These are phyloP conservation scores for Syzygium grande DNA, from an alignment of 345 rosid species.

Conservation along the genomic window DNA sequence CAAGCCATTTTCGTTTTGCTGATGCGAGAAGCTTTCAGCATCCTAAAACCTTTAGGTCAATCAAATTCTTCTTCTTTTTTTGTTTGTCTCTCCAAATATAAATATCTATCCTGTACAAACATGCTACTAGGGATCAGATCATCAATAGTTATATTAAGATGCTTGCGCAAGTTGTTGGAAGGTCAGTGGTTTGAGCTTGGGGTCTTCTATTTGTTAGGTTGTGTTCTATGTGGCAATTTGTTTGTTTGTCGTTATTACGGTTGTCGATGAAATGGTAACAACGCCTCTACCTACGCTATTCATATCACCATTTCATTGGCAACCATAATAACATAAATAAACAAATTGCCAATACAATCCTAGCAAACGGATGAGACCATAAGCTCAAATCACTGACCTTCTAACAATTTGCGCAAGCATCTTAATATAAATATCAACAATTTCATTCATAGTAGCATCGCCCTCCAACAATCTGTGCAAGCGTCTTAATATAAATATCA, in stretches of 20 bases:
- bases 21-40: not conserved
- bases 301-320: not conserved
- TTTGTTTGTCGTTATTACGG: not conserved
- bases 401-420: not conserved
- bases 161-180: not conserved
- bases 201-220: constrained; percentile 48
- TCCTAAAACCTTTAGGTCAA: not conserved
- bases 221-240: not conserved
- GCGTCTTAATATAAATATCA: too few species aligned
- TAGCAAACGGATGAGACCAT: constrained; percentile 44
- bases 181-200: constrained; percentile 20
- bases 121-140: too few species aligned
- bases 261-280: not conserved
- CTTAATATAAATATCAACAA: not conserved
- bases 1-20: not conserved
- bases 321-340: not conserved
- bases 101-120: too few species aligned
- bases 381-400: constrained; percentile 17
- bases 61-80: not conserved
- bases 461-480: too few species aligned
- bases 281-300: too few species aligned
- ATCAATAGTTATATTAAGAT: not conserved
- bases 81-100: not conserved
- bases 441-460: too few species aligned
- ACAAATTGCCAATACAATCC: not conserved